Conservation (phyloP, 2,329 filamentous ascomycete species). For the Fusarium sp. region DNA sequence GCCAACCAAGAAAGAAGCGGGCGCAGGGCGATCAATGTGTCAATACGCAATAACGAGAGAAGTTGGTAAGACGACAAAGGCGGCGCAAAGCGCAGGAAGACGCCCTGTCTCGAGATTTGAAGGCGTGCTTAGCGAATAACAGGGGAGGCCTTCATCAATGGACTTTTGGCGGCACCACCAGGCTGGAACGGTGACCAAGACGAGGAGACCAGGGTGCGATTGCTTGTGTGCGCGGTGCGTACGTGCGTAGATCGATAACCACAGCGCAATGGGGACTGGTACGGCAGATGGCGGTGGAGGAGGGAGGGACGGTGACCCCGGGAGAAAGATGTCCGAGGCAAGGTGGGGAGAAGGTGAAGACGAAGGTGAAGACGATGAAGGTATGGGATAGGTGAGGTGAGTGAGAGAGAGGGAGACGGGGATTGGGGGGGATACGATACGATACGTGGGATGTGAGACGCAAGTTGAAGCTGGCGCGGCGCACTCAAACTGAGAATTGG, state of each 20-base stretch:
- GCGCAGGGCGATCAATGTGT: slow-evolving; percentile 33
- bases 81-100: slow-evolving; percentile 29
- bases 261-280: slow-evolving; percentile 2
- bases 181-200: slow-evolving; percentile 34
- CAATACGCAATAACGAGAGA: slow-evolving; percentile 33
- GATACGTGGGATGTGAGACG: background rate
- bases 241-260: slow-evolving; percentile 38
- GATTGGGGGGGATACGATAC: background rate
- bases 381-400: background rate
- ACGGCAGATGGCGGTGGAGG: slow-evolving; percentile 41
- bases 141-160: slow-evolving; percentile 36
- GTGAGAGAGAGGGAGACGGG: too few species aligned
- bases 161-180: slow-evolving; percentile 39
- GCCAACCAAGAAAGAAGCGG: slow-evolving; percentile 27
- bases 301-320: slow-evolving; percentile 35
- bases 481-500: slow-evolving; percentile 1
- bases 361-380: slow-evolving; percentile 10
- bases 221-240: slow-evolving; percentile 16
- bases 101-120: slow-evolving; percentile 26
- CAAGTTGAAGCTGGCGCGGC: background rate
- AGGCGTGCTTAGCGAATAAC: slow-evolving; percentile 37
- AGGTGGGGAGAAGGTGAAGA: slow-evolving; percentile 1
- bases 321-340: slow-evolving; percentile 27
- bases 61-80: slow-evolving; percentile 40
- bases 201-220: slow-evolving; percentile 30